A percentile compares a stretch with the other conserved stretches of the same genome.
phyloP scores from a whole-genome alignment of 1,284 basidiomycete genomes.

The Cutaneotrichosporon dermatis region DNA sequence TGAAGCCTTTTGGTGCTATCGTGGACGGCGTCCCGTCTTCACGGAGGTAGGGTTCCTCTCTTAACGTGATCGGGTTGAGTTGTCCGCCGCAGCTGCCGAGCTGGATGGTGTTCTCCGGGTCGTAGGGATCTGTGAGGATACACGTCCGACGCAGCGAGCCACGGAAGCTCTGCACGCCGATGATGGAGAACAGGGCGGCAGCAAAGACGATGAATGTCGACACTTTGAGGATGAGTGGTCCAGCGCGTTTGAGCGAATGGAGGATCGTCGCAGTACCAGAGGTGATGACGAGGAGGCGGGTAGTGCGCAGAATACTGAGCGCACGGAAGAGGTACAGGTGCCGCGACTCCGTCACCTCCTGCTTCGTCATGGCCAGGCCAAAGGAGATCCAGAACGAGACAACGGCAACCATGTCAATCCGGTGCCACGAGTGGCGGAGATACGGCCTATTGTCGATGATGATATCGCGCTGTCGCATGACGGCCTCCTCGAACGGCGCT shows the following conservation, averaged over 20 bases:
- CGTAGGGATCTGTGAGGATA: slow-evolving; percentile 47
- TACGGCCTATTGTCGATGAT: slow-evolving; percentile 59
- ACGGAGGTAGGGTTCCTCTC: slow-evolving; percentile 28
- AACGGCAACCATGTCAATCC: slow-evolving; percentile 84
- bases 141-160: slow-evolving; percentile 67
- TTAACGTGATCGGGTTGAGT: slow-evolving; percentile 58
- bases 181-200: slow-evolving; percentile 81
- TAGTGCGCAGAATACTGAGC: slow-evolving; percentile 77
- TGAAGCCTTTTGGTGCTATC: slow-evolving; percentile 66
- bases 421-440: slow-evolving; percentile 87
- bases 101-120: slow-evolving; percentile 30
- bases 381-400: slow-evolving; percentile 60
- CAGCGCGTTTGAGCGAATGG: slow-evolving; percentile 83
- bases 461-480: slow-evolving; percentile 47
- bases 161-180: slow-evolving; percentile 84
- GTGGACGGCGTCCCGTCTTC: slow-evolving; percentile 42
- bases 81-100: slow-evolving; percentile 66
- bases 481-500: slow-evolving; percentile 53
- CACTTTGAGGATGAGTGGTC: slow-evolving; percentile 81
- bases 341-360: slow-evolving; percentile 59
- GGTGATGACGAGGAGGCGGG: slow-evolving; percentile 80
- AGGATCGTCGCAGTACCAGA: slow-evolving; percentile 93
- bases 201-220: slow-evolving; percentile 89
- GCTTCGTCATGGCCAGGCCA: slow-evolving; percentile 59
- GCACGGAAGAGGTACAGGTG: slow-evolving; percentile 89